Evolutionary conservation across 768 basidiomycete species (phyloP).

Genomic region (Lactarius hatsudake): DNA sequence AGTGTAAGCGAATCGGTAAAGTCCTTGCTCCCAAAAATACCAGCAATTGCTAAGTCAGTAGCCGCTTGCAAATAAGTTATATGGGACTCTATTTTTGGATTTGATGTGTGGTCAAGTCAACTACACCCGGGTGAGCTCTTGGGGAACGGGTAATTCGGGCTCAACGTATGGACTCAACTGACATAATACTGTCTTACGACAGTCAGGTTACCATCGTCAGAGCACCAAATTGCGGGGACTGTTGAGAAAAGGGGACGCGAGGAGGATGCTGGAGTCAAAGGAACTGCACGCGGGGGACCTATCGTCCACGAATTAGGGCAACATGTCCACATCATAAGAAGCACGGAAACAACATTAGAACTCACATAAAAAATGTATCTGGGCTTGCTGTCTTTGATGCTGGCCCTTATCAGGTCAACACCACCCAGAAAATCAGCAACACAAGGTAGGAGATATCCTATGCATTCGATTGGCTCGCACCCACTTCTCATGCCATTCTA

Average conservation of each 20-base stretch:
- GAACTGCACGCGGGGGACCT: background rate
- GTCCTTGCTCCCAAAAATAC: no score
- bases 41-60: no score
- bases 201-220: background rate
- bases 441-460: background rate
- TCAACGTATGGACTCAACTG: background rate
- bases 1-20: no score
- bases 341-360: background rate
- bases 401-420: background rate
- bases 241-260: background rate
- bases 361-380: background rate
- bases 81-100: background rate
- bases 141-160: background rate
- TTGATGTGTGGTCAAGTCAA: background rate
- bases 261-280: background rate
- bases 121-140: background rate
- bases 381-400: background rate
- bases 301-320: background rate
- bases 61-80: no score
- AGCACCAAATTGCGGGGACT: no score
- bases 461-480: background rate
- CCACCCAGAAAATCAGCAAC: background rate
- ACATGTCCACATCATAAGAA: background rate
- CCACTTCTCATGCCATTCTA: background rate
- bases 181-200: background rate